A percentile compares a stretch with the other conserved stretches of the same genome.
Conservation (phyloP, 2,329 filamentous ascomycete genomes). For the Talaromyces sp. region DNA sequence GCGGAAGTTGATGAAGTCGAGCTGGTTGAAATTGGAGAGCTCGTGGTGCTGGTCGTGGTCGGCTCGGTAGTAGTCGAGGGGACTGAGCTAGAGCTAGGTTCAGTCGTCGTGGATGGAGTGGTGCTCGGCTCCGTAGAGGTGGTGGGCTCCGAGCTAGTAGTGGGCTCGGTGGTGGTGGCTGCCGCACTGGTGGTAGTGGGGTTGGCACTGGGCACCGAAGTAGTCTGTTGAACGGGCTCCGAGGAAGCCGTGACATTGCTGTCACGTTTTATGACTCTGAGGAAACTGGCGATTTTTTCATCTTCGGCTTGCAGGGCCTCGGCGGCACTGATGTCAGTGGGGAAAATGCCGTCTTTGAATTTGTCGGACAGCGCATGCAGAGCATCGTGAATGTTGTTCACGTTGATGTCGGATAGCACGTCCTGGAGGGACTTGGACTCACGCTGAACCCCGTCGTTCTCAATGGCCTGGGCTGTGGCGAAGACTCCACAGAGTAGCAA, state of each 20-base stretch:
- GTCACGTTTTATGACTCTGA: constrained; percentile 67
- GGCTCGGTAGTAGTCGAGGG: constrained; percentile 7
- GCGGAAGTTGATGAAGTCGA: constrained; percentile 6
- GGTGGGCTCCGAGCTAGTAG: constrained; percentile 13
- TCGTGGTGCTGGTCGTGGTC: constrained; percentile 4
- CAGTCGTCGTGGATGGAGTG: constrained; percentile 28
- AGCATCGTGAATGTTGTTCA: constrained; percentile 65
- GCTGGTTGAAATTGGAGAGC: background rate
- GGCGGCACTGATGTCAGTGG: constrained; percentile 64
- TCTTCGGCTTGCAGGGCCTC: constrained; percentile 65
- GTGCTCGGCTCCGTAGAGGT: background rate
- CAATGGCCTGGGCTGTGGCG: constrained; percentile 22
- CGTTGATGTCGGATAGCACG: constrained; percentile 59
- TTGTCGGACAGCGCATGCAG: constrained; percentile 65
- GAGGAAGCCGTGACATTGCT: constrained; percentile 31
- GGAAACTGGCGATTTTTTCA: constrained; percentile 62
- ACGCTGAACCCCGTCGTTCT: constrained; percentile 16
- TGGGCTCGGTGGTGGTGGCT: constrained; percentile 14
- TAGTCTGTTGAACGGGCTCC: constrained; percentile 16
- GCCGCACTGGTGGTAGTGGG: constrained; percentile 17
- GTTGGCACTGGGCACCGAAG: constrained; percentile 7
- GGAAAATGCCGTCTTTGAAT: constrained; percentile 70
- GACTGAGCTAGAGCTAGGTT: constrained; percentile 12
- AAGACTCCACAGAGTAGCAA: constrained; percentile 30
- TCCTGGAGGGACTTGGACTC: constrained; percentile 54